Base-by-base conservation (phyloP, 2,329 filamentous ascomycete species). In the Clarireedia homoeocarpa region DNA sequence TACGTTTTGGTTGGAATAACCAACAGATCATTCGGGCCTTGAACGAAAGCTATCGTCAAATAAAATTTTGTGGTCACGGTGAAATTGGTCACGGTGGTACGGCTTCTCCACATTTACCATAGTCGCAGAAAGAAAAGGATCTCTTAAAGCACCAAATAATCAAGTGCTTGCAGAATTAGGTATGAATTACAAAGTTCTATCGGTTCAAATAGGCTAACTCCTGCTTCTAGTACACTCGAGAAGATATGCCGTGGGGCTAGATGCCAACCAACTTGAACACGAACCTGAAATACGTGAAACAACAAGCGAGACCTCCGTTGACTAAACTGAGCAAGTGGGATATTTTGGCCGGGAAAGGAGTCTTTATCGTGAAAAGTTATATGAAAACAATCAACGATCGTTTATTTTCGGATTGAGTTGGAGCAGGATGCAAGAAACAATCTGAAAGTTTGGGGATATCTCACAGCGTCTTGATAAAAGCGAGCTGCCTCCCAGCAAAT, bases 1-100 rank as follows among this genome's bases (percentile, higher is more conserved):
- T n/a, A n/a, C n/a, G n/a, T n/a, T 55, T 60, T 24, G 53, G 60
- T 15, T 61, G 58, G 58, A 45, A 51, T 26, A 38, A 55, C 6
- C 38, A 26, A 3, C 24, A 39, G 1, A 34, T 38, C 5, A 36
- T 61, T 9, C 3, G 17, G n/a, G 20, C 20, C 10, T 34, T 60
- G 26, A 60, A 58, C 9, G 55, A 58, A 30, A 45, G 38, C n/a
- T 51, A 54, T 1, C 20, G 38, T 2, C 58, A 61, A 20, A 53
- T 57, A 7, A 47, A 17, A 4, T 14, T 42, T 6, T 53, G 58
- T 2, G 53, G 48, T 1, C 23, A 20, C 14, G 48, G 51, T 4
- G 5, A 2, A 23, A 4, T 12, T 2, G 53, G 48, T 1, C 23
- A 20, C 14, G 48, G 51, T 4, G 7, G 10, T 5, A 42, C 39